phyloP scores from a whole-genome alignment of 1,139 yeast species.

The Debaryomyces robertsiae region DNA sequence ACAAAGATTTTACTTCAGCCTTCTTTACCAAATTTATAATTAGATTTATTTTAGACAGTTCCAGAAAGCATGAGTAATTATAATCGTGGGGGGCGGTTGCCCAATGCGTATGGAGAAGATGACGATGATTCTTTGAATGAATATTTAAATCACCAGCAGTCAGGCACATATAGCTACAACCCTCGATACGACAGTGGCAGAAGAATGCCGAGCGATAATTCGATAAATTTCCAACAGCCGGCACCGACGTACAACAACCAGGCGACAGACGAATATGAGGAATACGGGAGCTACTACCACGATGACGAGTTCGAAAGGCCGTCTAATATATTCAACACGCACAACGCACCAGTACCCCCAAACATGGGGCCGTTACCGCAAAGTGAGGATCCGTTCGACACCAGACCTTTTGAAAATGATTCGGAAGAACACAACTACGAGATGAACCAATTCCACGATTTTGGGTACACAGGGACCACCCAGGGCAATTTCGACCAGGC shows the following conservation, averaged over 20 bases:
- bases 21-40: neutral
- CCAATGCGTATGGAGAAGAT: slow-evolving; percentile 8
- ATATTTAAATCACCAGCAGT: slow-evolving; percentile 16
- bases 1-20: slow-evolving; percentile 1
- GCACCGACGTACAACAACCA: slow-evolving; percentile 27
- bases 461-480: slow-evolving; percentile 17
- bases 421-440: slow-evolving; percentile 20
- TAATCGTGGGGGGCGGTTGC: slow-evolving; percentile 5
- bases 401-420: slow-evolving; percentile 19
- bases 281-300: slow-evolving; percentile 23
- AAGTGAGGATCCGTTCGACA: slow-evolving; percentile 21
- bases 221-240: slow-evolving; percentile 39
- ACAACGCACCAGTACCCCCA: slow-evolving; percentile 21
- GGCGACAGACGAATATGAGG: slow-evolving; percentile 26
- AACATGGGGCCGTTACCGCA: slow-evolving; percentile 19
- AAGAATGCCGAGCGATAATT: slow-evolving; percentile 20
- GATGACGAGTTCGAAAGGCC: slow-evolving; percentile 22
- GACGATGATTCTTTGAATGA: slow-evolving; percentile 14
- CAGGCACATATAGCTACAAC: slow-evolving; percentile 24
- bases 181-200: slow-evolving; percentile 17
- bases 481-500: slow-evolving; percentile 35
- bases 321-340: slow-evolving; percentile 29
- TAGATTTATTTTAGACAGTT: slow-evolving; percentile 3
- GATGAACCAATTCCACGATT: slow-evolving; percentile 30
- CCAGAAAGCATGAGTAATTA: slow-evolving; percentile 8